These are phyloP conservation scores for Crithidia thermophila DNA, from an alignment of 208 protist species.

Conservation along the genomic window DNA sequence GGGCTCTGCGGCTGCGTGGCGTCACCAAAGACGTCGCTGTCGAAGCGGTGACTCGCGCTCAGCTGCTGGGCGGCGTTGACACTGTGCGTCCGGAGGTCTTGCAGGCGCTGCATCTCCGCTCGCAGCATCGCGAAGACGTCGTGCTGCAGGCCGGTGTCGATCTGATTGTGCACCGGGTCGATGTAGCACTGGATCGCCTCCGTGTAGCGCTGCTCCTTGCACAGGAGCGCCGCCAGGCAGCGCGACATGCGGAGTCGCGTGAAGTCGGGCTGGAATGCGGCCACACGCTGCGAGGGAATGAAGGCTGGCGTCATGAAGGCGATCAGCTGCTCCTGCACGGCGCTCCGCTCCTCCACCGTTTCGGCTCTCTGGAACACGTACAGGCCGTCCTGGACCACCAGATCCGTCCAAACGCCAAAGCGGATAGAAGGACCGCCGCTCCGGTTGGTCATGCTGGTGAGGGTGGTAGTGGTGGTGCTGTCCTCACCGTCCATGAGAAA, in stretches of 20 bases:
- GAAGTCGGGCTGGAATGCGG: slow-evolving; percentile 48
- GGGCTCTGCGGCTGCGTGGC: background rate
- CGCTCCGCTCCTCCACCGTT: slow-evolving; percentile 31
- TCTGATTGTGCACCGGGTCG: slow-evolving; percentile 40
- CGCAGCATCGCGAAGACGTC: slow-evolving; percentile 65
- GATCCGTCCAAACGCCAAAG: slow-evolving; percentile 36
- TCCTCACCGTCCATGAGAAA: slow-evolving; percentile 14
- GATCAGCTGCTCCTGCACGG: slow-evolving; percentile 46
- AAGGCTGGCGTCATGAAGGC: slow-evolving; percentile 31
- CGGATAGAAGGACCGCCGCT: background rate
- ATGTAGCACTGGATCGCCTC: slow-evolving; percentile 75
- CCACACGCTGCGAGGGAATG: slow-evolving; percentile 28
- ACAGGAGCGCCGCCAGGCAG: slow-evolving; percentile 56
- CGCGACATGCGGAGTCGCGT: slow-evolving; percentile 57
- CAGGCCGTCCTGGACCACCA: slow-evolving; percentile 48
- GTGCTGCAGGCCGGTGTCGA: slow-evolving; percentile 46
- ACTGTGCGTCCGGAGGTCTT: slow-evolving; percentile 19
- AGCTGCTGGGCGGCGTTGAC: slow-evolving; percentile 19
- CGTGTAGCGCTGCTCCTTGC: slow-evolving; percentile 43
- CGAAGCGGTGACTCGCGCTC: background rate
- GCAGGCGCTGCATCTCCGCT: slow-evolving; percentile 48
- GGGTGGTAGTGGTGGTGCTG: too few relatives aligned
- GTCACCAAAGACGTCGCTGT: background rate
- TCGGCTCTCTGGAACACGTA: slow-evolving; percentile 59
- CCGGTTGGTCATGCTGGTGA: background rate